Evolutionary conservation across 495 filamentous ascomycete genomes (phyloP), one percentile per base, ranked within the genome.

Genomic region (Neurospora pannonica): DNA sequence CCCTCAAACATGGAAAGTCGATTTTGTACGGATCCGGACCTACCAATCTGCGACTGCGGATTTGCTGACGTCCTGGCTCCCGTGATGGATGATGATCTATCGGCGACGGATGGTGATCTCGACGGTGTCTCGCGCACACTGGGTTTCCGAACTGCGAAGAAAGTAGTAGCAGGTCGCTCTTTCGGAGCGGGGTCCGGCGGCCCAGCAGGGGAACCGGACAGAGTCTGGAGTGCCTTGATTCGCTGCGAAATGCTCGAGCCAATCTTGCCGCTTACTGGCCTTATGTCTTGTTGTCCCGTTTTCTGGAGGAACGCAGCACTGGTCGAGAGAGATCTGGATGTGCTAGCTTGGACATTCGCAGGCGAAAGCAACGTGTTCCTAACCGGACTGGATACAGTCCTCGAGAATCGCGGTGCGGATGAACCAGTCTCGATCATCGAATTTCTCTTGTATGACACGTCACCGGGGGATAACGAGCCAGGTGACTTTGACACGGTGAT

Each of bases 211-310:
- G 42, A 83, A 54, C 82, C 86, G 1, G 90, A 91, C n/a, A 94
- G 84, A 75, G 91, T 91, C 78, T 95, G 92, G 62, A 97, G 85
- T 17, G 94, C 93, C 78, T 96, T 93, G 78, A 97, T 97, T 71
- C 94, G 90, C 80, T 93, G 92, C 9, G 93, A 95, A 77, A 97
- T 97, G 46, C 93, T 93, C 36, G 92, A 92, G 3, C 94, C 95
- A 24, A 97, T 88, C 78, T 94, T 95, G 81, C 89, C 87, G 80
- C 92, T 94, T 84, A 92, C 94, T 2, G 90, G 88, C 71, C 89
- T 79, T 21, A 86, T 76, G 40, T 86, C 84, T 48, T 87, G 85
- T 67, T 85, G 83, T 21, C 84, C 84, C n/a, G 84, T 81, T 38
- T 79, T 83, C 71, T 87, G 86, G 71, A 86, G 70, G 72, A 80